Percentiles rank a stretch among this genome's conserved stretches.
phyloP scores from a whole-genome alignment of 2,329 filamentous ascomycete genomes.

The Arthrobotrys iridis region DNA sequence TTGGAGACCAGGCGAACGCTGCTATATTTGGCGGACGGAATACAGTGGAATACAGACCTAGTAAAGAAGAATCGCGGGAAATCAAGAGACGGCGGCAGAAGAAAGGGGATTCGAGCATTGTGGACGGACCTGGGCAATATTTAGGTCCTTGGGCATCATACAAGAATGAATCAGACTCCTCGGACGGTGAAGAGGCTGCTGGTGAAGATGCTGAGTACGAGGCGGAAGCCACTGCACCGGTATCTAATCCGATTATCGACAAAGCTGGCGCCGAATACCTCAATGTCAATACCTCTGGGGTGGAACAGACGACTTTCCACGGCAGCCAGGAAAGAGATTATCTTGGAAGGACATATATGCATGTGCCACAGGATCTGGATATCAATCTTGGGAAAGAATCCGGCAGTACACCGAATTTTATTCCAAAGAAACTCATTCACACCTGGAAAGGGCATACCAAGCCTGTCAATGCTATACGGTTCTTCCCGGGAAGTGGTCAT shows the following conservation, averaged over 20 bases:
- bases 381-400: conserved; percentile 83
- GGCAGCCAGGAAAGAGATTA: conserved; percentile 87
- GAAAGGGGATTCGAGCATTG: conserved; percentile 83
- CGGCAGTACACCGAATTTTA: conserved; percentile 85
- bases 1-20: conserved; percentile 56
- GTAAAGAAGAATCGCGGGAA: conserved; percentile 76
- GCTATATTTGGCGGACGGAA: conserved; percentile 63
- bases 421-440: conserved; percentile 92
- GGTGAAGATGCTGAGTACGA: conserved; percentile 80
- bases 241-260: conserved; percentile 65
- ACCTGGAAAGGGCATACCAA: conserved; percentile 87
- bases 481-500: conserved; percentile 89
- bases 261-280: conserved; percentile 66
- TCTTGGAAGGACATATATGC: conserved; percentile 96
- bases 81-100: conserved; percentile 79
- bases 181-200: conserved; percentile 74
- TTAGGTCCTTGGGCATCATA: conserved; percentile 95
- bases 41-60: conserved; percentile 68
- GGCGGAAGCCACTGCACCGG: conserved; percentile 74
- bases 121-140: conserved; percentile 88
- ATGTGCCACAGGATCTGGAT: conserved; percentile 89
- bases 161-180: conserved; percentile 73
- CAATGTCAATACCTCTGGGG: conserved; percentile 63
- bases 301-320: conserved; percentile 88
- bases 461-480: conserved; percentile 85